Evolutionary conservation across 2,329 filamentous ascomycete genomes (phyloP).

Genomic region (Pestalotiopsis sp.): DNA sequence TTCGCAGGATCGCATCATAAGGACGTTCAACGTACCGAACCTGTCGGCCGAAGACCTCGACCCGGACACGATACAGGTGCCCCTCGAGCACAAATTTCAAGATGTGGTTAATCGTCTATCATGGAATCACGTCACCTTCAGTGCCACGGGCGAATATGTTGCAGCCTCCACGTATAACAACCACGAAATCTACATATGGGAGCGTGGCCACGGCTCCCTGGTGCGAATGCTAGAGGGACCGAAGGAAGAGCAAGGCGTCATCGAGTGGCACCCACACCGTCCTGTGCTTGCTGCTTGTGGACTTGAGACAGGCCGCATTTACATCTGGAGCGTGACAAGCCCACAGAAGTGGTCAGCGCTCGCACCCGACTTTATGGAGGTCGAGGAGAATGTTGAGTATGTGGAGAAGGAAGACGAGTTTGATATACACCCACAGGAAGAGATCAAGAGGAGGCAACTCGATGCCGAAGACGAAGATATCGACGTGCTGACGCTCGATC

Average conservation of each 20-base stretch:
- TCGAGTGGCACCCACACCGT: slow-evolving; percentile 93
- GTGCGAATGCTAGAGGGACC: slow-evolving; percentile 97
- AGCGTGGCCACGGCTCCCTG: slow-evolving; percentile 87
- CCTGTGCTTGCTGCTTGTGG: slow-evolving; percentile 90
- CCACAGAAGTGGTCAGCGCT: slow-evolving; percentile 97
- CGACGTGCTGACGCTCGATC: slow-evolving; percentile 81
- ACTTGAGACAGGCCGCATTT: slow-evolving; percentile 88
- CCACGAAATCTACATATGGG: slow-evolving; percentile 98
- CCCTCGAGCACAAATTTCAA: slow-evolving; percentile 97
- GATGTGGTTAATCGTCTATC: slow-evolving; percentile 93
- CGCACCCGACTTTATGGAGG: slow-evolving; percentile 94
- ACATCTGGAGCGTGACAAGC: slow-evolving; percentile 93
- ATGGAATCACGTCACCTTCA: slow-evolving; percentile 98
- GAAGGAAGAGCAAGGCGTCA: slow-evolving; percentile 92
- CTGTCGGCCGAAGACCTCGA: slow-evolving; percentile 70
- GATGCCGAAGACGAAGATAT: slow-evolving; percentile 93
- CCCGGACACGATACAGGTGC: slow-evolving; percentile 82
- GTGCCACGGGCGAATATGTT: slow-evolving; percentile 91
- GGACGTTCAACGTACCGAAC: slow-evolving; percentile 88
- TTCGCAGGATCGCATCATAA: slow-evolving; percentile 90
- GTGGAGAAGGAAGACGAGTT: slow-evolving; percentile 96
- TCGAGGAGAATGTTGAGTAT: slow-evolving; percentile 98
- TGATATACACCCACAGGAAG: slow-evolving; percentile 93
- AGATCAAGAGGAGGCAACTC: slow-evolving; percentile 86
- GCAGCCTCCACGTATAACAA: slow-evolving; percentile 98